phyloP scores from a whole-genome alignment of 495 filamentous ascomycete species.

The Penicillium alfredii region DNA sequence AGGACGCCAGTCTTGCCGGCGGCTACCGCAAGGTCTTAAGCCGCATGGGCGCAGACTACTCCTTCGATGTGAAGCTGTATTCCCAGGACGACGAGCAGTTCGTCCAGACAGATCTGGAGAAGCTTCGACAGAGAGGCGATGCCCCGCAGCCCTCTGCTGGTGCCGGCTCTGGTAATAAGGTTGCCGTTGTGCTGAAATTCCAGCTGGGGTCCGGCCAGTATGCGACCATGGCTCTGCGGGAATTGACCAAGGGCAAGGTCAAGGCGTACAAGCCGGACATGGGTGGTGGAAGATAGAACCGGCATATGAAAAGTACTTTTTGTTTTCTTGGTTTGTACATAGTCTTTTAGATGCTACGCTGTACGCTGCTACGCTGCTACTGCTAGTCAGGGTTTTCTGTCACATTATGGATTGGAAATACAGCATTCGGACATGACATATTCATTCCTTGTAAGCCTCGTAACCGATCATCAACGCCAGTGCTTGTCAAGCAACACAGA shows the following conservation, averaged over 20 bases:
- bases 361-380: no score
- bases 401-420: no score
- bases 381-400: no score
- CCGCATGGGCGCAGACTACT: slow-evolving; percentile 50
- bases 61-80: slow-evolving; percentile 65
- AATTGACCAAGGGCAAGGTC: slow-evolving; percentile 70
- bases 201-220: slow-evolving; percentile 83
- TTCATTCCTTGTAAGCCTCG: no score
- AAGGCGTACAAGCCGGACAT: slow-evolving; percentile 61
- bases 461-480: no score
- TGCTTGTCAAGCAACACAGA: no score
- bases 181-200: slow-evolving; percentile 82
- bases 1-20: slow-evolving; percentile 83
- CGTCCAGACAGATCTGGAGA: slow-evolving; percentile 76
- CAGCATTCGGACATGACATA: no score
- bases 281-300: slow-evolving; percentile 34
- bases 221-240: slow-evolving; percentile 87
- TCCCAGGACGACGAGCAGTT: slow-evolving; percentile 69
- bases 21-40: slow-evolving; percentile 80
- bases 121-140: slow-evolving; percentile 20
- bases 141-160: slow-evolving; percentile 4
- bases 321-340: no score
- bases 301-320: no score
- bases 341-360: no score
- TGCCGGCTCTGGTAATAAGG: slow-evolving; percentile 39